Evolutionary conservation across 306 rosid genomes (phyloP).

Genomic region (Lagenaria siceraria): DNA sequence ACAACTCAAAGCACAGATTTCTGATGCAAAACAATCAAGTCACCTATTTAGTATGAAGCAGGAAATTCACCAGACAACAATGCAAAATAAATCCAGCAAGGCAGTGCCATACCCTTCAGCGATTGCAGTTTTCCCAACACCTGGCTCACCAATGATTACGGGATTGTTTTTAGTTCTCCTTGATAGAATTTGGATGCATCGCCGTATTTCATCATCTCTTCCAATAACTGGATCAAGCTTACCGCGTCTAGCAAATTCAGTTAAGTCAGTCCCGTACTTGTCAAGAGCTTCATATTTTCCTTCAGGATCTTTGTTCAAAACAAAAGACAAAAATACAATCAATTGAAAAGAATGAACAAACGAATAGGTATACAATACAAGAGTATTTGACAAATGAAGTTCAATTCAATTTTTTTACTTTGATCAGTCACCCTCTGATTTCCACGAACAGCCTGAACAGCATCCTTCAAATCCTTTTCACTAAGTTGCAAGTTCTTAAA

Average conservation of each 20-base stretch:
- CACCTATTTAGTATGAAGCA: background rate
- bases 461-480: conserved; percentile 71
- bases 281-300: conserved; percentile 85
- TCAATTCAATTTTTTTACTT: conserved; percentile 24
- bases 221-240: conserved; percentile 98
- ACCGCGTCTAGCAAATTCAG: conserved; percentile 94
- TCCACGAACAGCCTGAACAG: conserved; percentile 73
- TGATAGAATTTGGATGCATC: conserved; percentile 80
- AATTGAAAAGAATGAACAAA: background rate
- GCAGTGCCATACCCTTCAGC: conserved; percentile 79
- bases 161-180: conserved; percentile 97
- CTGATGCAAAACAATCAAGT: background rate
- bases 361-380: background rate
- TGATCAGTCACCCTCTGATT: conserved; percentile 89
- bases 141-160: conserved; percentile 96
- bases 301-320: conserved; percentile 61
- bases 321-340: background rate
- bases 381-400: background rate
- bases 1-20: background rate
- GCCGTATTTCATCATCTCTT: conserved; percentile 91
- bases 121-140: conserved; percentile 97
- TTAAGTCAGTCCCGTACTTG: conserved; percentile 78
- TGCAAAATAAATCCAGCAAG: background rate
- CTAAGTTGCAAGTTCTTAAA: conserved; percentile 60
- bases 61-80: background rate